Conservation (phyloP, 225 moss, liverwort and hornwort genomes). For the Pseudoscleropodium purum region DNA sequence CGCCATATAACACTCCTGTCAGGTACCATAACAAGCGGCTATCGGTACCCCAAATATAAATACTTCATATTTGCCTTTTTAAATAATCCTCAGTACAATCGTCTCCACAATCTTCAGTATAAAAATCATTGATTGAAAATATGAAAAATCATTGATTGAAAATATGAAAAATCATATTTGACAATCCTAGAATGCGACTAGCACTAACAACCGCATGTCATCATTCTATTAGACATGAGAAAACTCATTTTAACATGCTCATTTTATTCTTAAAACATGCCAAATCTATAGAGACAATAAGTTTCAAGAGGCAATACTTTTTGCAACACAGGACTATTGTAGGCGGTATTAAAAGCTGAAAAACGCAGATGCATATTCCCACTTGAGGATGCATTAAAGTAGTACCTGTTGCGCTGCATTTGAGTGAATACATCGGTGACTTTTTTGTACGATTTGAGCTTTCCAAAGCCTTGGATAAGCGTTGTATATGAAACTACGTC, state of each 20-base stretch:
- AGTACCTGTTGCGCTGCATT: conserved; percentile 46
- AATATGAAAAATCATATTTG: not conserved
- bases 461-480: conserved; percentile 57
- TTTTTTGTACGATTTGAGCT: conserved; percentile 38
- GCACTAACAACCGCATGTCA: too few species aligned
- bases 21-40: not conserved
- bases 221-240: not conserved
- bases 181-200: not conserved
- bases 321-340: not conserved
- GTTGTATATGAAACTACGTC: conserved; percentile 52
- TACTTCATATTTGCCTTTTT: not conserved
- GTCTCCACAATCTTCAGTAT: not conserved
- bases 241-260: not conserved
- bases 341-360: not conserved
- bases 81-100: not conserved
- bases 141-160: not conserved
- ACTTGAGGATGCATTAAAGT: not conserved
- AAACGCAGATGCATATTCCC: not conserved
- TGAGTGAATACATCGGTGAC: conserved; percentile 42
- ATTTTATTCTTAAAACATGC: not conserved
- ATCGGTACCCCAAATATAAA: not conserved
- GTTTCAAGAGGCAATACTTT: too few species aligned
- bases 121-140: not conserved
- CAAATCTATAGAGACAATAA: not conserved
- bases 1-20: not conserved